Base-by-base conservation (phyloP, 441 rosid genomes). In the Isatis lusitanica region DNA sequence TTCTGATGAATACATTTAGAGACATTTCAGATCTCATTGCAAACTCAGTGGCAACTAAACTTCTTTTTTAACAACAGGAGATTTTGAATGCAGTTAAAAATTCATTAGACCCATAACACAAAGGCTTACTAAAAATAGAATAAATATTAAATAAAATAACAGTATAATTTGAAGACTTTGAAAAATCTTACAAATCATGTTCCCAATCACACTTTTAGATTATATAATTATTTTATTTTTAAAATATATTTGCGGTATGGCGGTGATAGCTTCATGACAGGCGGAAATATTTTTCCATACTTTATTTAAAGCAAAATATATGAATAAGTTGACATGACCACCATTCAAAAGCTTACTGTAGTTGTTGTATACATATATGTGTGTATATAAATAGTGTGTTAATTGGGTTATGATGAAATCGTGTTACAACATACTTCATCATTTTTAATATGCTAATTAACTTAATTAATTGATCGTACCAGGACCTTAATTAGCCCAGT, bases 191-290 rank as follows among this genome's bases (percentile, higher is more conserved):
- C 26, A 57, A 33, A 36, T 0, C 40, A 15, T 15, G 24, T 33
- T 56, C 13, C 38, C 15, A 9, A 17, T 35, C 42, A 6, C 13
- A 13, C 53, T 9, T 48, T 48, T 8, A 7, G 46, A 30, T 11
- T 56, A 18, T 21, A n/a, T 38, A 16, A 44, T 13, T 16, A 43
- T n/a, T 33, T 35, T 21, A 21, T 1, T 5, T 16, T 9, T 12
- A 48, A 21, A 33, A 6, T 11, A 18, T 47, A 10, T 38, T 10
- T n/a, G 55, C 24, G 28, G 53, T 62, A 33, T 42, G 63, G 56
- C 55, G 39, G 63, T 62, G 75, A 50, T 61, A 71, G 75, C 5
- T 51, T 24, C 69, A 62, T 52, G 63, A 18, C 63, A 51, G 31
- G 26, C 1, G 15, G 47, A 40, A 17, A 40, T 62, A 62, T 40